A percentile compares a stretch with the other conserved stretches of the same genome.
Conservation (phyloP, 495 filamentous ascomycete genomes). For the Pyrenula aspistea region DNA sequence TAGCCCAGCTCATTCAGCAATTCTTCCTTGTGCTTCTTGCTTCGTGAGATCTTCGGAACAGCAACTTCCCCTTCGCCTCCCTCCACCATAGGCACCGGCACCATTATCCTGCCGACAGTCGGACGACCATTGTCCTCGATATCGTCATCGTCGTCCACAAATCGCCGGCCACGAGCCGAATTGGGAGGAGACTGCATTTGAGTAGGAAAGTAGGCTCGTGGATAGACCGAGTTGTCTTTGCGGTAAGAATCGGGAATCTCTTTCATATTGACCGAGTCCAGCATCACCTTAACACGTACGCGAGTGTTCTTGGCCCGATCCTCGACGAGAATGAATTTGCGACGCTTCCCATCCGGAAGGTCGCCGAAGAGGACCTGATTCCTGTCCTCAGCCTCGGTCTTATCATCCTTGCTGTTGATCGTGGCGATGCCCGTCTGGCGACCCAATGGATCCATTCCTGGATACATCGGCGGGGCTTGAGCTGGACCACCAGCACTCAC, state of each 20-base stretch:
- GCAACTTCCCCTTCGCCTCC: conserved; percentile 53
- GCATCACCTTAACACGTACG: conserved; percentile 74
- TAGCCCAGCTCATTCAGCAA: conserved; percentile 86
- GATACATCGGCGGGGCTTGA: conserved; percentile 62
- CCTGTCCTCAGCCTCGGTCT: conserved; percentile 22
- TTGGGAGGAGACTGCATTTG: conserved; percentile 69
- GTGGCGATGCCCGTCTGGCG: conserved; percentile 28
- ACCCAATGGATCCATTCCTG: conserved; percentile 44
- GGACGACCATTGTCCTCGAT: conserved; percentile 39
- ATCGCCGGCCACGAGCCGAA: conserved; percentile 29
- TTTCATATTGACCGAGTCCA: conserved; percentile 79
- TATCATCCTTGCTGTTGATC: conserved; percentile 21
- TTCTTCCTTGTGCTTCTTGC: conserved; percentile 63
- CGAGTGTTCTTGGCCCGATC: conserved; percentile 67
- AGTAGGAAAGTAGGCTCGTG: conserved; percentile 75
- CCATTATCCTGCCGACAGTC: conserved; percentile 40
- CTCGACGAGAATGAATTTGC: conserved; percentile 93
- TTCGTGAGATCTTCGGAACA: conserved; percentile 57
- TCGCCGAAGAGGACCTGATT: conserved; percentile 68
- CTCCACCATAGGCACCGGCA: conserved; percentile 65
- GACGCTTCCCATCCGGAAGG: conserved; percentile 74
- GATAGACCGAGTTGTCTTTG: conserved; percentile 75
- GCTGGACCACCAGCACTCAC: conserved; percentile 42
- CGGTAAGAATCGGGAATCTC: conserved; percentile 94
- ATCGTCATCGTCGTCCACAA: conserved; percentile 42